Evolutionary conservation across 108 stramenopile species (phyloP).

Genomic region (Pseudonitzschia multiseries): DNA sequence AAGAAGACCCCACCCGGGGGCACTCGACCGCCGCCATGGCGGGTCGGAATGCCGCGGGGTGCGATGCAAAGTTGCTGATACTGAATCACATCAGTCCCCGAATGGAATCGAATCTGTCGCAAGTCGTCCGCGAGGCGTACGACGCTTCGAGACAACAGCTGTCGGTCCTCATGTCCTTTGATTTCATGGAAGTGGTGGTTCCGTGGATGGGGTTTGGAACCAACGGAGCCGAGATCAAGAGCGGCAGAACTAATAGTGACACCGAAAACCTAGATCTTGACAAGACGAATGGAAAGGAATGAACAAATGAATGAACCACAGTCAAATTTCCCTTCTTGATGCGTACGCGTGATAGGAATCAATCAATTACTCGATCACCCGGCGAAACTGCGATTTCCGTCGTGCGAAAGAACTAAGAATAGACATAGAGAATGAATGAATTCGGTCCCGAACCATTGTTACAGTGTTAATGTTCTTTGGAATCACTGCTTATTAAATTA

Average conservation of each 20-base stretch:
- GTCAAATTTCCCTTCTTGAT: too few relatives aligned
- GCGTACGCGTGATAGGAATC: too few relatives aligned
- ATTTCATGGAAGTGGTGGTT: constrained; percentile 75
- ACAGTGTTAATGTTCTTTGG: too few relatives aligned
- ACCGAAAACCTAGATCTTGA: too few relatives aligned
- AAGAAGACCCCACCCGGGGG: constrained; percentile 53
- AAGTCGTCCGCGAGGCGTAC: constrained; percentile 46
- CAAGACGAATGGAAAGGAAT: background rate
- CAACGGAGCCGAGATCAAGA: background rate
- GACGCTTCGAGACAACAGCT: constrained; percentile 36
- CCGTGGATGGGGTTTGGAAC: constrained; percentile 65
- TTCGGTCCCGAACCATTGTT: too few relatives aligned
- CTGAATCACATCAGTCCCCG: constrained; percentile 76
- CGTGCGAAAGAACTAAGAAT: too few relatives aligned
- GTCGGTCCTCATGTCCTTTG: constrained; percentile 57
- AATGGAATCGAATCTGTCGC: constrained; percentile 10
- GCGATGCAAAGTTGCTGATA: constrained; percentile 56
- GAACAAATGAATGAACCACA: too few relatives aligned
- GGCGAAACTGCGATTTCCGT: too few relatives aligned
- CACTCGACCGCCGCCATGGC: constrained; percentile 82
- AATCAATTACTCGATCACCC: too few relatives aligned
- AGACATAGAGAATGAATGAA: too few relatives aligned
- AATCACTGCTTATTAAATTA: too few relatives aligned
- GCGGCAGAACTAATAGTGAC: too few relatives aligned
- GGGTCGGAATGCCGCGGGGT: constrained; percentile 48